Evolutionary conservation across 2,329 filamentous ascomycete species (phyloP).

Genomic region (Lecanoromycetidae sp.): DNA sequence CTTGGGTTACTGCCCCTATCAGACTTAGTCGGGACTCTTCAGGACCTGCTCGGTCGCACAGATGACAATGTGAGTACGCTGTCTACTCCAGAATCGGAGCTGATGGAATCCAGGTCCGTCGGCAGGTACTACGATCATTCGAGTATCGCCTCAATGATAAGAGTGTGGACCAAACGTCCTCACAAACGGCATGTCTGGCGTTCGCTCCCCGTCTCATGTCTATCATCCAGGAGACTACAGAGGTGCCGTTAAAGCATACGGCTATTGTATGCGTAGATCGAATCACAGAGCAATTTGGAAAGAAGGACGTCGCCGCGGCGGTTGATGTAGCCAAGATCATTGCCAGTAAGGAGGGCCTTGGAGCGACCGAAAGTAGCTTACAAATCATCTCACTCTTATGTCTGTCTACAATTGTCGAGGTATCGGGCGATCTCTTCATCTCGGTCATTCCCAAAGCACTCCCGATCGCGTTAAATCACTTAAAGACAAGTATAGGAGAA

Average conservation of each 20-base stretch:
- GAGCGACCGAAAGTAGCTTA: constrained; percentile 58
- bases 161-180: constrained; percentile 53
- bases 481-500: constrained; percentile 49
- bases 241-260: constrained; percentile 68
- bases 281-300: constrained; percentile 89
- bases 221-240: constrained; percentile 60
- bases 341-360: constrained; percentile 62
- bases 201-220: constrained; percentile 69
- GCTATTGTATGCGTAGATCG: constrained; percentile 84
- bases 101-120: constrained; percentile 2
- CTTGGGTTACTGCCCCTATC: constrained; percentile 72
- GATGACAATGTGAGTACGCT: constrained; percentile 45
- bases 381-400: constrained; percentile 78
- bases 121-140: constrained; percentile 58
- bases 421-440: constrained; percentile 74
- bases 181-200: constrained; percentile 58
- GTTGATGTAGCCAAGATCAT: constrained; percentile 64
- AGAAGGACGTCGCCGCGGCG: constrained; percentile 71
- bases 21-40: constrained; percentile 81
- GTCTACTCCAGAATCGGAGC: neutral
- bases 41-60: constrained; percentile 64
- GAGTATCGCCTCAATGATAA: constrained; percentile 67
- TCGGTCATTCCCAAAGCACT: constrained; percentile 68
- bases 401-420: constrained; percentile 77
- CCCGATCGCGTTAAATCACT: constrained; percentile 57